These are phyloP conservation scores for Aspergillus indologenus DNA, from an alignment of 495 filamentous ascomycete genomes.

Conservation along the genomic window DNA sequence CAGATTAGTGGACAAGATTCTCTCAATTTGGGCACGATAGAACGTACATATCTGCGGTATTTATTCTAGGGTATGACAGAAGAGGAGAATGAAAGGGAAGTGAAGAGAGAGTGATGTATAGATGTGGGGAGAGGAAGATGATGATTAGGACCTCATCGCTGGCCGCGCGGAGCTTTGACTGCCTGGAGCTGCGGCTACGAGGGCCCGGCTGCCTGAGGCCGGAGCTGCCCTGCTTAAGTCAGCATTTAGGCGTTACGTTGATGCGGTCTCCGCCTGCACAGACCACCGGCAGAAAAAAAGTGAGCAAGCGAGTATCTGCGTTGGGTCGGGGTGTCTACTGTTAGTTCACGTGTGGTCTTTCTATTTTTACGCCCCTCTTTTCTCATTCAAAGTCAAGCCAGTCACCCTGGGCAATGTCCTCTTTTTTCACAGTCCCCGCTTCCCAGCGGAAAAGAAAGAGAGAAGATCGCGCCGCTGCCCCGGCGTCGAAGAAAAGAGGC, in stretches of 20 bases:
- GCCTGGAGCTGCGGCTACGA: constrained; percentile 38
- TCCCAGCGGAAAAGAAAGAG: constrained; percentile 80
- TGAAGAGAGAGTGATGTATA: constrained; percentile 10
- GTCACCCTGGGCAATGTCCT: constrained; percentile 56
- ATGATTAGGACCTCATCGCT: constrained; percentile 12
- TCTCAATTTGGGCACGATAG: not conserved
- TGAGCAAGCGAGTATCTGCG: constrained; percentile 18
- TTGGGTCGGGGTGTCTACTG: not conserved
- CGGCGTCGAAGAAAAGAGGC: constrained; percentile 56
- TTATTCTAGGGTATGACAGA: constrained; percentile 3
- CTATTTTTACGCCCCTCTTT: not conserved
- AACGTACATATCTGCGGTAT: constrained; percentile 35
- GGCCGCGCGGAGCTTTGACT: constrained; percentile 44
- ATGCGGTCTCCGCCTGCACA: constrained; percentile 29
- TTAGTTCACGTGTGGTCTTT: not conserved
- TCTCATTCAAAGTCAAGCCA: constrained; percentile 10
- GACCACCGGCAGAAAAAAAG: constrained; percentile 45
- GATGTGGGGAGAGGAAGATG: constrained; percentile 22
- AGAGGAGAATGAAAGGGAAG: constrained; percentile 16
- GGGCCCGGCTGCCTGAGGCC: constrained; percentile 21
- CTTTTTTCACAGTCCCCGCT: constrained; percentile 78
- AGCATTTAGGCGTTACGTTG: constrained; percentile 28
- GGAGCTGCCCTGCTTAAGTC: constrained; percentile 41
- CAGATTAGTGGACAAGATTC: constrained; percentile 17
- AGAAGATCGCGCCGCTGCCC: constrained; percentile 46